Evolutionary conservation across 2,329 filamentous ascomycete genomes (phyloP).

Genomic region (Nakataea oryzae): DNA sequence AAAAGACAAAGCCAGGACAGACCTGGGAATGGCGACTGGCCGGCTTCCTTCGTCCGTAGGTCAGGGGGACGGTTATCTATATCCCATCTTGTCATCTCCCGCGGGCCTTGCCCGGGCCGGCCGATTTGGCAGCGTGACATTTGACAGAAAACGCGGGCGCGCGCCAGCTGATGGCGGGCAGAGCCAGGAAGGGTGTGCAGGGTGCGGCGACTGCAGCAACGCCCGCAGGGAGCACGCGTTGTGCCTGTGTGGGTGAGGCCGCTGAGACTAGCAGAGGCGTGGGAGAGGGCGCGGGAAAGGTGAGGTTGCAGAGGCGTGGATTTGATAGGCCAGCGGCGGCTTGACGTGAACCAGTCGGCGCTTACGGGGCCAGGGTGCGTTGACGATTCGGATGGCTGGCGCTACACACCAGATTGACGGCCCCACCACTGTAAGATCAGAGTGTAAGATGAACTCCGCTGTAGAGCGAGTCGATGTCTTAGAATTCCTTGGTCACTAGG

Average conservation of each 20-base stretch:
- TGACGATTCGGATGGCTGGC: conserved; percentile 31
- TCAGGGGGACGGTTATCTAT: conserved; percentile 2
- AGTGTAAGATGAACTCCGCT: conserved; percentile 28
- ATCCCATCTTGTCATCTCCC: neutral
- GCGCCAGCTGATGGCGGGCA: neutral
- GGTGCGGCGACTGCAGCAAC: neutral
- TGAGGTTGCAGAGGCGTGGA: conserved; percentile 14
- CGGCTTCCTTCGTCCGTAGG: neutral
- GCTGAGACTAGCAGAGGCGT: conserved; percentile 5
- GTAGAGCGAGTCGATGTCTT: conserved; percentile 36
- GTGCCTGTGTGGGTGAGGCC: neutral
- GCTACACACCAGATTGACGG: conserved; percentile 28
- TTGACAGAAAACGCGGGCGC: neutral
- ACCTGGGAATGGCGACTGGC: neutral
- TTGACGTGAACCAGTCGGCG: conserved; percentile 33
- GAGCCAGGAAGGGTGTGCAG: neutral
- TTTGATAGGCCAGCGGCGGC: conserved; percentile 31
- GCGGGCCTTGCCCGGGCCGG: neutral
- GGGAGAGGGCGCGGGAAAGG: conserved; percentile 3
- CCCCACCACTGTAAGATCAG: conserved; percentile 21
- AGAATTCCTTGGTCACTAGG: conserved; percentile 28
- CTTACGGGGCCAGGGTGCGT: conserved; percentile 30
- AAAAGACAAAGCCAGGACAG: neutral
- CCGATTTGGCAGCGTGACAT: neutral
- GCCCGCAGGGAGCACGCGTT: no score